Conservation (phyloP, 495 filamentous ascomycete species). For the Zalerion maritima region DNA sequence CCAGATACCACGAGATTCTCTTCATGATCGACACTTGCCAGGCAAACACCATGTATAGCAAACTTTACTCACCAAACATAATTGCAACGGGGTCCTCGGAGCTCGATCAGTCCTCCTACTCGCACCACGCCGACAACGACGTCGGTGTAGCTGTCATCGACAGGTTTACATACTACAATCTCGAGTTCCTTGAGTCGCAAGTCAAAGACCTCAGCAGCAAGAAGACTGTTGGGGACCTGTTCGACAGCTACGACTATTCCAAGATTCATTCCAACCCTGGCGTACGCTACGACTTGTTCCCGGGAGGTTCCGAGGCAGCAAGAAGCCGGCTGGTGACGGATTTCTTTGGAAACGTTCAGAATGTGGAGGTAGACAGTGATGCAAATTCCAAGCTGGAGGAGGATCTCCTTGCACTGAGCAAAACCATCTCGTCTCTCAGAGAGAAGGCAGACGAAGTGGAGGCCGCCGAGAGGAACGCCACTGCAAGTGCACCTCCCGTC, state of each 20-base stretch:
- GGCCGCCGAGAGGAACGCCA: conserved; percentile 17
- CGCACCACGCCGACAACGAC: conserved; percentile 94
- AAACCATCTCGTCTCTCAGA: conserved; percentile 45
- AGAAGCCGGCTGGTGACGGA: conserved; percentile 72
- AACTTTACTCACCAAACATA: conserved; percentile 94
- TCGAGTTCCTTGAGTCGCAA: conserved; percentile 88
- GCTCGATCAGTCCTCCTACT: conserved; percentile 88
- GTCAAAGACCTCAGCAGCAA: conserved; percentile 71
- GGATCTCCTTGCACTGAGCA: conserved; percentile 50
- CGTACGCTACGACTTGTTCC: conserved; percentile 87
- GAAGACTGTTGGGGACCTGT: conserved; percentile 78
- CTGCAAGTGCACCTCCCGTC: conserved; percentile 18
- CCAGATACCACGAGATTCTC: conserved; percentile 76
- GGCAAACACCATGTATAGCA: conserved; percentile 96
- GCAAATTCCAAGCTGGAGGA: conserved; percentile 49
- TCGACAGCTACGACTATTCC: conserved; percentile 85
- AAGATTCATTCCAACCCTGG: conserved; percentile 91
- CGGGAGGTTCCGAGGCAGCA: conserved; percentile 56
- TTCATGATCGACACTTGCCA: conserved; percentile 99
- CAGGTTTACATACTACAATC: conserved; percentile 95
- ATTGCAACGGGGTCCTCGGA: conserved; percentile 89
- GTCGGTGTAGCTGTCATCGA: conserved; percentile 97
- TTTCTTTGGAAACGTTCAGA: conserved; percentile 97
- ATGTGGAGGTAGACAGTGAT: conserved; percentile 67
- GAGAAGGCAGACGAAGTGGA: conserved; percentile 32